Conservation (phyloP, 1,139 yeast genomes). For the Scheffersomyces parashehatae region DNA sequence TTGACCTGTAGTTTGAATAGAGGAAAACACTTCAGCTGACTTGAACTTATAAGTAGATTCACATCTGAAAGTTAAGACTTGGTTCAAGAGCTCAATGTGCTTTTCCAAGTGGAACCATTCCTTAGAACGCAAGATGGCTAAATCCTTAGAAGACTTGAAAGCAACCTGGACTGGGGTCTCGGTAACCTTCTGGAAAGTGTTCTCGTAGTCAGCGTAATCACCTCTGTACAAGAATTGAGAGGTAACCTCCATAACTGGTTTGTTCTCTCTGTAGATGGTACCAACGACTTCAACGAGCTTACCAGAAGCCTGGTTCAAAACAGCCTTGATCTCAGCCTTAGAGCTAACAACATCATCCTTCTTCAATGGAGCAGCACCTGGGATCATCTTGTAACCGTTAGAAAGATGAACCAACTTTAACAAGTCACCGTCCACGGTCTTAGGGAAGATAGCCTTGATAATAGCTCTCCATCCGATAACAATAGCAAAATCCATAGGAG, state of each 20-base stretch:
- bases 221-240: conserved; percentile 98
- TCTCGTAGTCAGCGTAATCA: conserved; percentile 78
- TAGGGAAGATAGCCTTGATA: conserved; percentile 95
- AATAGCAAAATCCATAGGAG: conserved; percentile 99
- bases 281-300: conserved; percentile 96
- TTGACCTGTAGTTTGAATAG: conserved; percentile 83
- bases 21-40: conserved; percentile 71
- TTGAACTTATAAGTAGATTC: conserved; percentile 83
- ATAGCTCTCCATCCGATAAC: conserved; percentile 98
- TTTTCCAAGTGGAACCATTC: conserved; percentile 94
- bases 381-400: conserved; percentile 90
- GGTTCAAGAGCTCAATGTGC: conserved; percentile 69
- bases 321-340: conserved; percentile 83
- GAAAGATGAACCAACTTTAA: conserved; percentile 92
- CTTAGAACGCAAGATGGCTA: conserved; percentile 90
- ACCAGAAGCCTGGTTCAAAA: conserved; percentile 88
- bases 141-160: conserved; percentile 77
- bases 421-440: conserved; percentile 93
- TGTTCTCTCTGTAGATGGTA: conserved; percentile 71
- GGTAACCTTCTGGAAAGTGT: conserved; percentile 85
- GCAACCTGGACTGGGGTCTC: conserved; percentile 87
- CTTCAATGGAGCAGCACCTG: conserved; percentile 88
- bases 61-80: conserved; percentile 86
- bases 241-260: conserved; percentile 89
- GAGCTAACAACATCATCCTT: conserved; percentile 86